These are phyloP conservation scores for Fusarium siculi DNA, from an alignment of 2,329 filamentous ascomycete species.

Conservation along the genomic window DNA sequence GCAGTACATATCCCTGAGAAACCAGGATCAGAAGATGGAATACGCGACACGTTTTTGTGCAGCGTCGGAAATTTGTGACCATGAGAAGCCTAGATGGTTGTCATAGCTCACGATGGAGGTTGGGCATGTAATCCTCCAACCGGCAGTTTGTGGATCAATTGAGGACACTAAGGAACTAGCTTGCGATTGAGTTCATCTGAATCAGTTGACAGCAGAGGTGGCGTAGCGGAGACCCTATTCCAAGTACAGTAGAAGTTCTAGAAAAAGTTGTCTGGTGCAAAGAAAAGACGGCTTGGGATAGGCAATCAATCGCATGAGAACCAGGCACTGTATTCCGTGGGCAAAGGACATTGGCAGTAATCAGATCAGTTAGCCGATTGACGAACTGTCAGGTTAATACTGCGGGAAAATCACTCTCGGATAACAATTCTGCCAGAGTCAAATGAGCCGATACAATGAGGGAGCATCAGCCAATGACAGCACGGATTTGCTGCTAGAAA, in stretches of 20 bases:
- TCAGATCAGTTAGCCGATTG: background rate
- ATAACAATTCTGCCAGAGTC: background rate
- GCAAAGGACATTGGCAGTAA: no score
- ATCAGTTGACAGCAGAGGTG: background rate
- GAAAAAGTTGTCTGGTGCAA: background rate
- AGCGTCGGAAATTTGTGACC: background rate
- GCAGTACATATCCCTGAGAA: background rate
- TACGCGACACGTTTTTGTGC: background rate
- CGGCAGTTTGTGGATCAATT: background rate
- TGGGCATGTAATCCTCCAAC: background rate
- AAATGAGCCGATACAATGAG: no score
- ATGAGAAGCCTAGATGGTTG: background rate
- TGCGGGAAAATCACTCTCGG: background rate
- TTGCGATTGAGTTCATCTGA: background rate
- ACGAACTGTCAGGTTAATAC: background rate
- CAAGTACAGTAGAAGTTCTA: background rate
- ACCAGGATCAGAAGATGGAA: no score
- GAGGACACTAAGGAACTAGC: background rate
- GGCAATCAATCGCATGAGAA: no score
- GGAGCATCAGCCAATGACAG: no score
- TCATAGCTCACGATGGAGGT: background rate
- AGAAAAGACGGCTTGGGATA: background rate
- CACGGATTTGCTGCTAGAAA: rapidly evolving
- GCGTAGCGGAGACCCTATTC: background rate
- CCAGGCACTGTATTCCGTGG: no score